Evolutionary conservation across 129 eudicot species (phyloP).

Genomic region (Saposhnikovia divaricata): DNA sequence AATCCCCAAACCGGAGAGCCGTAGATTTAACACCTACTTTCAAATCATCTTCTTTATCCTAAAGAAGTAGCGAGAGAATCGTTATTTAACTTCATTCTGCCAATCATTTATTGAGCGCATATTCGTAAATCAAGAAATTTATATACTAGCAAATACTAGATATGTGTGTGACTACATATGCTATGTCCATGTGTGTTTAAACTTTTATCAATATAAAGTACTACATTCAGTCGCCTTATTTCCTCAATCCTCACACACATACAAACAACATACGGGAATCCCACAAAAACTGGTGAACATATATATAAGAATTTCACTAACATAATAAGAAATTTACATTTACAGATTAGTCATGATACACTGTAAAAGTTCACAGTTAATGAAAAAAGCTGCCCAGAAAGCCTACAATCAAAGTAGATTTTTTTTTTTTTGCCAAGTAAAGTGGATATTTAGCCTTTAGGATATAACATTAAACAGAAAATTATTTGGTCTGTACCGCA

Average conservation of each 20-base stretch:
- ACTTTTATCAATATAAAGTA: neutral
- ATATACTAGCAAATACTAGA: neutral
- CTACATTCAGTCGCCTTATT: neutral
- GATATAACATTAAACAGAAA: neutral
- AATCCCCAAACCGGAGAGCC: conserved; percentile 79
- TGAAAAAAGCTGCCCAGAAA: neutral
- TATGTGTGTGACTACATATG: neutral
- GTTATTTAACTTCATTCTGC: neutral
- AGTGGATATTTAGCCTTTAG: neutral
- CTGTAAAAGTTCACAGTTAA: neutral
- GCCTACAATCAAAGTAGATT: neutral
- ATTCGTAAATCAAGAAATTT: neutral
- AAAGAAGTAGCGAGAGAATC: conserved; percentile 17
- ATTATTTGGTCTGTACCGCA: neutral
- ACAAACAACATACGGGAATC: neutral
- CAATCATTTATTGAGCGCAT: neutral
- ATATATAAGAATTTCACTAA: neutral
- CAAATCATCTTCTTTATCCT: conserved; percentile 84
- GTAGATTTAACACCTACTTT: conserved; percentile 89
- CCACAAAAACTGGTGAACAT: neutral
- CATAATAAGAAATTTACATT: neutral
- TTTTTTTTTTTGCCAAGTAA: too few relatives aligned
- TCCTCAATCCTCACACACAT: neutral
- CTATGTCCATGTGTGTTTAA: neutral
- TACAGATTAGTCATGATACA: neutral